These are phyloP conservation scores for Aureoboletus auriporus DNA, from an alignment of 768 basidiomycete genomes.

Conservation along the genomic window DNA sequence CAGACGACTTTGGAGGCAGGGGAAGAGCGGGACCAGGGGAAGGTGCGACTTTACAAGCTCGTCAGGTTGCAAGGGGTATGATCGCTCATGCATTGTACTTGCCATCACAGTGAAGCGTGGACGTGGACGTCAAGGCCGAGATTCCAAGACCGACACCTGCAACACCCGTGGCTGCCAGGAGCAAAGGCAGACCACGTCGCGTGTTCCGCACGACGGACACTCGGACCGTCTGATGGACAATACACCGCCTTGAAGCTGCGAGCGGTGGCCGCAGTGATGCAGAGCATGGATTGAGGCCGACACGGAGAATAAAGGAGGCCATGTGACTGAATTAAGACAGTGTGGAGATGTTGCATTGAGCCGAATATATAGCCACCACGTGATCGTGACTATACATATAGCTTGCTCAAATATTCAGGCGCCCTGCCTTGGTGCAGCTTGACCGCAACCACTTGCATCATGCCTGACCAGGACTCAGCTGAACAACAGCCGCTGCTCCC, in stretches of 20 bases:
- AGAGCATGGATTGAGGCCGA: conserved; percentile 14
- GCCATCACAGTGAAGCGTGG: conserved; percentile 53
- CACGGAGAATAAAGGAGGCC: conserved; percentile 13
- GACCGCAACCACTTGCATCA: conserved; percentile 20
- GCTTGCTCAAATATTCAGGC: neutral
- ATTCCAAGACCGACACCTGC: conserved; percentile 45
- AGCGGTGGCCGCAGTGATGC: conserved; percentile 1
- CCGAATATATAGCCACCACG: conserved; percentile 8
- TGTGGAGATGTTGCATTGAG: neutral
- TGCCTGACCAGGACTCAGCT: conserved; percentile 35
- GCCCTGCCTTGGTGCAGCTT: conserved; percentile 10
- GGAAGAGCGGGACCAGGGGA: conserved; percentile 13
- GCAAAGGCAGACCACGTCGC: conserved; percentile 9
- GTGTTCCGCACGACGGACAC: conserved; percentile 2
- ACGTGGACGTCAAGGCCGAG: conserved; percentile 30
- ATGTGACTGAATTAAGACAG: neutral
- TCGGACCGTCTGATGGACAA: neutral
- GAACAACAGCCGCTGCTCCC: conserved; percentile 49
- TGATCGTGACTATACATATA: conserved; percentile 20
- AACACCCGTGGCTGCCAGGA: conserved; percentile 32
- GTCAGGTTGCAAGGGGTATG: conserved; percentile 1
- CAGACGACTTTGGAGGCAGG: conserved; percentile 63
- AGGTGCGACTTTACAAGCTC: conserved; percentile 5
- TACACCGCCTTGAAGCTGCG: conserved; percentile 1
- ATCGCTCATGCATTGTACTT: conserved; percentile 12